Evolutionary conservation across 2,329 filamentous ascomycete species (phyloP).

Genomic region (Ilyonectria destructans): DNA sequence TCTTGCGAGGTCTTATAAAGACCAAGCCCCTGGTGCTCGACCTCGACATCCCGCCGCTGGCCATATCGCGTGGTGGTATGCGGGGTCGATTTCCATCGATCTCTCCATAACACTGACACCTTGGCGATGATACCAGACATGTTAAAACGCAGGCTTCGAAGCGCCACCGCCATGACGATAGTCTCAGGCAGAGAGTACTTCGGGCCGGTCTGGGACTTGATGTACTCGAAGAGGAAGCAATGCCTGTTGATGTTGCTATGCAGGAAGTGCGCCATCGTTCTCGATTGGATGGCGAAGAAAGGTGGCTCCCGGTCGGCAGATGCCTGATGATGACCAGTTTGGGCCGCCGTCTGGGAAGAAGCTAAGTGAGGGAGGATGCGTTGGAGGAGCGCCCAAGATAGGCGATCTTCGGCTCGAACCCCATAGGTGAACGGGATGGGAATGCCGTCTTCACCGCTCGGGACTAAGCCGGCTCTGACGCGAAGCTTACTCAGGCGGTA

Average conservation of each 20-base stretch:
- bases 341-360: background rate
- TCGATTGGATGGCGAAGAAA: background rate
- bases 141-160: slow-evolving; percentile 1
- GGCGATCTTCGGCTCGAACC: slow-evolving; percentile 1
- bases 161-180: background rate
- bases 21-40: too few relatives aligned
- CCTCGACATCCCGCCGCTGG: too few relatives aligned
- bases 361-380: background rate
- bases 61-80: background rate
- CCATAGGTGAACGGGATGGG: background rate
- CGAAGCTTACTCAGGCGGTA: background rate
- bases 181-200: slow-evolving; percentile 1
- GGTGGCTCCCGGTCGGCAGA: background rate
- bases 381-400: background rate
- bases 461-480: background rate
- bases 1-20: too few relatives aligned
- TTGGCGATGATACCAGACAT: slow-evolving; percentile 12
- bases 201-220: background rate
- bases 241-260: slow-evolving; percentile 3
- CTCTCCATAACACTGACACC: slow-evolving; percentile 2
- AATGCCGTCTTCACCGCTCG: background rate
- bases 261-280: slow-evolving; percentile 11
- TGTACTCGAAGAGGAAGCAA: slow-evolving; percentile 18
- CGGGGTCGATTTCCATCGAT: background rate
- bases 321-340: background rate